These are phyloP conservation scores for Argentina anserina DNA, from an alignment of 306 rosid genomes.

Conservation along the genomic window DNA sequence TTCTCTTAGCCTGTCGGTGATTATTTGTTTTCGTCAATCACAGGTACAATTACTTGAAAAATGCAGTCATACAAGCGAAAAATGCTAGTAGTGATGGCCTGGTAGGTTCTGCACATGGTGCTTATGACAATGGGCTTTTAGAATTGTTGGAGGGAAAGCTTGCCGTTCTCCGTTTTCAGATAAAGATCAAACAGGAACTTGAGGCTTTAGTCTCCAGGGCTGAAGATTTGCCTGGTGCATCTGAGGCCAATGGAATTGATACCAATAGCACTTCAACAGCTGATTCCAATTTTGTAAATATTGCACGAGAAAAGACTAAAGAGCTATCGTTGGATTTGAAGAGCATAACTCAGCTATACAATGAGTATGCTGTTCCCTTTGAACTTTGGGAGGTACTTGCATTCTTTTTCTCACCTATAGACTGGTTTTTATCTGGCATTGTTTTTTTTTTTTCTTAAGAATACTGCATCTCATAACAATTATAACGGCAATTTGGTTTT, in stretches of 20 bases:
- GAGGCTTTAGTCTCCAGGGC: conserved; percentile 68
- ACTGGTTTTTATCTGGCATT: neutral
- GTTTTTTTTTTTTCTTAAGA: neutral
- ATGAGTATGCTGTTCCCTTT: conserved; percentile 95
- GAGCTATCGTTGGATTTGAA: conserved; percentile 80
- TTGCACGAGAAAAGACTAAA: conserved; percentile 56
- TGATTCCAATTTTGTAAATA: conserved; percentile 44
- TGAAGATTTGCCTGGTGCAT: conserved; percentile 48
- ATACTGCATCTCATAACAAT: neutral
- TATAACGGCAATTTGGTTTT: neutral
- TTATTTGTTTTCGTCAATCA: conserved; percentile 29
- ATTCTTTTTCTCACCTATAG: conserved; percentile 1
- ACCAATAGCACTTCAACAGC: conserved; percentile 33
- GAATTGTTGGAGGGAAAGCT: conserved; percentile 98
- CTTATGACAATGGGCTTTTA: conserved; percentile 73
- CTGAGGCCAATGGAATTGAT: conserved; percentile 50
- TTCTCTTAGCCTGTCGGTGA: conserved; percentile 14
- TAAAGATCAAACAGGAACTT: conserved; percentile 82
- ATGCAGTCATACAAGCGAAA: conserved; percentile 93
- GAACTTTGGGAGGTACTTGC: conserved; percentile 90
- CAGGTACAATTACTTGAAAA: conserved; percentile 90
- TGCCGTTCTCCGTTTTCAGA: conserved; percentile 93
- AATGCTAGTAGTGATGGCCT: conserved; percentile 66
- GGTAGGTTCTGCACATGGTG: conserved; percentile 57
- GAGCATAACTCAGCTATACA: conserved; percentile 87